A percentile compares a stretch with the other conserved stretches of the same genome.
Evolutionary conservation across 2,329 filamentous ascomycete genomes (phyloP).

Genomic region (Talaromyces rugulosus): DNA sequence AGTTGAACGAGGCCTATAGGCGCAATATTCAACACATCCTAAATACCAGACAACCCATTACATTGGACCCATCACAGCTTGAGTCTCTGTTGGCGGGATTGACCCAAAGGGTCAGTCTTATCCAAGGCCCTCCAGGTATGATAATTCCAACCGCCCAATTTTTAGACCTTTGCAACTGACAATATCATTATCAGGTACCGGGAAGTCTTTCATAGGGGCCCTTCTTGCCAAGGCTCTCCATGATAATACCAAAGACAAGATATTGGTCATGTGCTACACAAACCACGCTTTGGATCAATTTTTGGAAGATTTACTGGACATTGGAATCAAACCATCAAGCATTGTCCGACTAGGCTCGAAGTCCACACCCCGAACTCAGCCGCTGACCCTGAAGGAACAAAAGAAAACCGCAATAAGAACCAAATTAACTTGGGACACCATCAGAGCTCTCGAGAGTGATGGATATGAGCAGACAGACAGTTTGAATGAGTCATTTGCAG

Average conservation of each 20-base stretch:
- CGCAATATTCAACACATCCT: constrained; percentile 21
- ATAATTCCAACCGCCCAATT: background rate
- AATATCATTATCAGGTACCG: constrained; percentile 53
- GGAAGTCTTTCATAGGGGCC: constrained; percentile 71
- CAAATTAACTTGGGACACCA: background rate
- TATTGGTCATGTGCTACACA: constrained; percentile 65
- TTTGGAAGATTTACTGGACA: constrained; percentile 58
- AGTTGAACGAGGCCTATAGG: constrained; percentile 15
- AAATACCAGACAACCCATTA: constrained; percentile 25
- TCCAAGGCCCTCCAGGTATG: constrained; percentile 70
- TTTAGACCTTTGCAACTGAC: background rate
- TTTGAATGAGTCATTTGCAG: background rate
- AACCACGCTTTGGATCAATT: constrained; percentile 66
- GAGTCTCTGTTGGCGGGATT: constrained; percentile 55
- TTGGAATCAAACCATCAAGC: constrained; percentile 46
- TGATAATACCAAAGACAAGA: constrained; percentile 44
- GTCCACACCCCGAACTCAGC: constrained; percentile 45
- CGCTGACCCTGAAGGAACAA: constrained; percentile 46
- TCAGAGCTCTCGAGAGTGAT: background rate
- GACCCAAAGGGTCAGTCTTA: constrained; percentile 52
- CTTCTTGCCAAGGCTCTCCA: constrained; percentile 56
- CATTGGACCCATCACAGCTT: constrained; percentile 53
- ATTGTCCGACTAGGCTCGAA: constrained; percentile 66
- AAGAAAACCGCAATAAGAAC: background rate
- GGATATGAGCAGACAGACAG: background rate